A percentile compares a stretch with the other conserved stretches of the same genome.
Evolutionary conservation across 139 green algal species (phyloP).

Genomic region (Mychonastes homosphaera): DNA sequence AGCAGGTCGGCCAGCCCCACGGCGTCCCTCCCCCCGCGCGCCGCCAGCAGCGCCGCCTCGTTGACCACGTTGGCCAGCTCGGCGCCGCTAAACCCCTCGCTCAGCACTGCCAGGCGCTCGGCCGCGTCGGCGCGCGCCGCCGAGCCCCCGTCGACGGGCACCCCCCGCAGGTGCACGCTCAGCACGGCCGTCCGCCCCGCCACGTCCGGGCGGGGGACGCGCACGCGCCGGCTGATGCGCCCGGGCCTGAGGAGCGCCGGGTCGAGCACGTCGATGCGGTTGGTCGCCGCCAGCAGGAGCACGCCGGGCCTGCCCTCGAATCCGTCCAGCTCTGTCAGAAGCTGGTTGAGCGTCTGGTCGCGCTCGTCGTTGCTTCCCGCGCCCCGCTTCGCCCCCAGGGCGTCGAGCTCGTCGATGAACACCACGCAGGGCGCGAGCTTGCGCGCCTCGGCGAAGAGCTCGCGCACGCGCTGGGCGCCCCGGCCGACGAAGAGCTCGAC

Average conservation of each 20-base stretch:
- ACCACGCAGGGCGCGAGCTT: slow-evolving; percentile 71
- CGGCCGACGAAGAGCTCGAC: slow-evolving; percentile 96
- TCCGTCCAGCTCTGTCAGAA: slow-evolving; percentile 88
- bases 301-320: slow-evolving; percentile 70
- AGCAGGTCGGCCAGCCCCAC: slow-evolving; percentile 60
- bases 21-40: slow-evolving; percentile 30
- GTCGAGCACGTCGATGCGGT: slow-evolving; percentile 78
- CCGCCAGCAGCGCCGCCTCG: slow-evolving; percentile 77
- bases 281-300: slow-evolving; percentile 83
- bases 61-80: slow-evolving; percentile 94
- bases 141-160: slow-evolving; percentile 30
- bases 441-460: slow-evolving; percentile 88
- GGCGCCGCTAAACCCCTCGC: slow-evolving; percentile 56
- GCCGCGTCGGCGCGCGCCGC: neutral
- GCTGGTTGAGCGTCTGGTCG: slow-evolving; percentile 54
- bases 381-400: slow-evolving; percentile 66
- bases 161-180: slow-evolving; percentile 58
- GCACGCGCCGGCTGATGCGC: slow-evolving; percentile 33
- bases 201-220: slow-evolving; percentile 68
- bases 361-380: slow-evolving; percentile 89
- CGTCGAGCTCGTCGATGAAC: slow-evolving; percentile 99
- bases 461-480: slow-evolving; percentile 25
- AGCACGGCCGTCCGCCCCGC: slow-evolving; percentile 59
- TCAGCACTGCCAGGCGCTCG: slow-evolving; percentile 14
- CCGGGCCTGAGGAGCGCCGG: slow-evolving; percentile 69